Conservation (phyloP, 768 basidiomycete species). For the Tulasnella sp. region DNA sequence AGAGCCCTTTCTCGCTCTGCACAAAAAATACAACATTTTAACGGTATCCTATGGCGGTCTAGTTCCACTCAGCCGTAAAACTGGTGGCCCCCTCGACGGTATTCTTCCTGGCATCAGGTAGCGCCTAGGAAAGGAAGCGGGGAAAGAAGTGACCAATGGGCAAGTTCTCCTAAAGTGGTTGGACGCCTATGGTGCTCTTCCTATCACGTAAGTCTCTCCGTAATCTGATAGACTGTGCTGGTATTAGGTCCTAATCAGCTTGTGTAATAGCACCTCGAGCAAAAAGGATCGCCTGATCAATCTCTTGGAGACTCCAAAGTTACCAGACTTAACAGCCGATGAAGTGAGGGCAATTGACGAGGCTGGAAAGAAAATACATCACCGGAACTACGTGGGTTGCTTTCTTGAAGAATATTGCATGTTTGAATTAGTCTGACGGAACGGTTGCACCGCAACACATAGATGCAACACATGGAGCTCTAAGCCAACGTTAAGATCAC, state of each 20-base stretch:
- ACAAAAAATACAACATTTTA: constrained; percentile 21
- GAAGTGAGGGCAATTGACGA: background rate
- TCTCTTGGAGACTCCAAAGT: background rate
- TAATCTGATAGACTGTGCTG: background rate
- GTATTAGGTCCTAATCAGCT: background rate
- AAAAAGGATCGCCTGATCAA: background rate
- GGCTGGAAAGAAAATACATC: background rate
- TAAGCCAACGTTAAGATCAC: background rate
- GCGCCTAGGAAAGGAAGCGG: background rate
- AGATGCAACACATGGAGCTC: background rate
- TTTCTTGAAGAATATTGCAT: background rate
- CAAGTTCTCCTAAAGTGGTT: constrained; percentile 7
- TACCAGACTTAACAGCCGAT: background rate
- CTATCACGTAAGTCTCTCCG: background rate
- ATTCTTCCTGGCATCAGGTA: background rate
- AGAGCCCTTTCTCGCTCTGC: constrained; percentile 21
- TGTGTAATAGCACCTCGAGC: background rate
- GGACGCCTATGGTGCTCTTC: background rate
- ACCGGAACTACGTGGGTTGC: background rate
- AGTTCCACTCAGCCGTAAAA: background rate
- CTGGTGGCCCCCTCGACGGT: background rate
- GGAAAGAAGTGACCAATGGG: background rate
- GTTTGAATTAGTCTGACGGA: background rate
- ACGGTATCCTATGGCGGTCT: constrained; percentile 2
- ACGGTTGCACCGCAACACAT: background rate